Evolutionary conservation across 768 basidiomycete genomes (phyloP).

Genomic region (Chlorophyllum brunneum): DNA sequence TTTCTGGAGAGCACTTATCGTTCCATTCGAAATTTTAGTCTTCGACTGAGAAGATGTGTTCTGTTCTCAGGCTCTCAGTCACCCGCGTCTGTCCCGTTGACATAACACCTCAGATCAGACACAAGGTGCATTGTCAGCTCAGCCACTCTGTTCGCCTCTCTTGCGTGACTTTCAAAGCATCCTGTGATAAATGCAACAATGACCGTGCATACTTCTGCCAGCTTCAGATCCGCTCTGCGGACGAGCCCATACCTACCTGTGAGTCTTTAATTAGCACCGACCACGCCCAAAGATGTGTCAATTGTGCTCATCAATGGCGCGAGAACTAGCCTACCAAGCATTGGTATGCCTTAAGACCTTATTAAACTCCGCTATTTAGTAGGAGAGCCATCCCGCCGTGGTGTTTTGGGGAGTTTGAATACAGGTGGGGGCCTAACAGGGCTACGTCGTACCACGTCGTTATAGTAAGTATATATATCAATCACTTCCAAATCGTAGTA

Average conservation of each 20-base stretch:
- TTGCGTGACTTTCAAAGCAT: constrained; percentile 30
- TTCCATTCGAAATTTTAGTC: too few species aligned
- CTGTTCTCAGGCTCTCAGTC: too few species aligned
- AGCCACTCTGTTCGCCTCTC: not conserved
- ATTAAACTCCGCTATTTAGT: too few species aligned
- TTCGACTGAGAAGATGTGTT: too few species aligned
- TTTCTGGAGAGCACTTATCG: too few species aligned
- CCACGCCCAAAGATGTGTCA: constrained; percentile 43
- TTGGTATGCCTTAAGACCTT: not conserved
- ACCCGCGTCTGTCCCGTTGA: too few species aligned
- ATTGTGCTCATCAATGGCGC: constrained; percentile 66
- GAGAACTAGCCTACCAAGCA: constrained; percentile 41
- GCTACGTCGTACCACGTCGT: too few species aligned
- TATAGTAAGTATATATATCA: too few species aligned
- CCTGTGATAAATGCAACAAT: constrained; percentile 78
- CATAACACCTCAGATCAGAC: constrained; percentile 90
- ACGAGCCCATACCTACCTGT: constrained; percentile 85
- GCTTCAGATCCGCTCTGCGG: constrained; percentile 91
- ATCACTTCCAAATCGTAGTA: too few species aligned
- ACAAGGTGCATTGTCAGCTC: constrained; percentile 43
- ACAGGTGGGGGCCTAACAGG: too few species aligned
- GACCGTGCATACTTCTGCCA: constrained; percentile 91
- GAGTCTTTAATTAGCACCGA: constrained; percentile 18
- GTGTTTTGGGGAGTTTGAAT: too few species aligned
- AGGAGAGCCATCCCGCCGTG: too few species aligned